Percentiles rank a stretch among this genome's conserved stretches.
These are phyloP conservation scores for Arthrinium phaeospermum DNA, from an alignment of 2,329 filamentous ascomycete species.

Conservation along the genomic window DNA sequence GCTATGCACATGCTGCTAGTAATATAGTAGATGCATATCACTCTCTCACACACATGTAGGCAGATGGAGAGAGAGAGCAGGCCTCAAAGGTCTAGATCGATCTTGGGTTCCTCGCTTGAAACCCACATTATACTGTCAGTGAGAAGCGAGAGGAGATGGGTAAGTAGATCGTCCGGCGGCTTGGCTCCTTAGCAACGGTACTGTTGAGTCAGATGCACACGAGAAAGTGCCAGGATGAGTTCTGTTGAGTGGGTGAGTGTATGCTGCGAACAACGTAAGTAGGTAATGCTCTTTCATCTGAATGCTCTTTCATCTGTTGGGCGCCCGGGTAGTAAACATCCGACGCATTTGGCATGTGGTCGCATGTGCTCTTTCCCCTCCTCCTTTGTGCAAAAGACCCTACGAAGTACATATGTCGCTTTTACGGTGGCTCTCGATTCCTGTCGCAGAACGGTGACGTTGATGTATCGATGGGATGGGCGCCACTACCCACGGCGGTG, in stretches of 20 bases:
- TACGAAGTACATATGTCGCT: no score
- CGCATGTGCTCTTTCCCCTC: no score
- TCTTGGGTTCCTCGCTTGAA: neutral
- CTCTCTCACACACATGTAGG: neutral
- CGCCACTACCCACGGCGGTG: neutral
- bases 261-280: neutral
- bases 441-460: neutral
- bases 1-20: neutral
- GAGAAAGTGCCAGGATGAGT: neutral
- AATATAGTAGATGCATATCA: neutral
- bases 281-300: no score
- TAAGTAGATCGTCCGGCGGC: neutral
- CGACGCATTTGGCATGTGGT: no score
- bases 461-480: neutral
- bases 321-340: no score
- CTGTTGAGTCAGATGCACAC: neutral
- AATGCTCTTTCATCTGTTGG: no score
- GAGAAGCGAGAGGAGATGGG: neutral
- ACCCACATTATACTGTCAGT: neutral
- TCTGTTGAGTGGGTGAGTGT: neutral
- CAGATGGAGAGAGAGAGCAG: neutral
- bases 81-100: neutral
- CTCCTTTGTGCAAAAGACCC: no score
- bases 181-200: neutral
- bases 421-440: neutral